These are phyloP conservation scores for Suzukiozyma palmioleophila DNA, from an alignment of 1,139 yeast species.

Conservation along the genomic window DNA sequence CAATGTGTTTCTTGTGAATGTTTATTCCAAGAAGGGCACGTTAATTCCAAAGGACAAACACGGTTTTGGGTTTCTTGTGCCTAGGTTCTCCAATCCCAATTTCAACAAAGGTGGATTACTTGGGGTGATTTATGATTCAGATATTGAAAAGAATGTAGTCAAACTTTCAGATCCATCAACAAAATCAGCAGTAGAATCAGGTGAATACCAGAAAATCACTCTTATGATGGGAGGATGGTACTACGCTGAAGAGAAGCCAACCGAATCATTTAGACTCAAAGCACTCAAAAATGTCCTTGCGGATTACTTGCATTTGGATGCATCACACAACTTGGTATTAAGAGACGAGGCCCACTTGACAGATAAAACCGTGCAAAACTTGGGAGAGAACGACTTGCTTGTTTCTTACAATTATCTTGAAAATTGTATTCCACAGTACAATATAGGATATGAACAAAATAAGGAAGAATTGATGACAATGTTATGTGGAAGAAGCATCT, in stretches of 20 bases:
- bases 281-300: constrained; percentile 45
- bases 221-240: constrained; percentile 89
- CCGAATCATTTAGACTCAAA: constrained; percentile 36
- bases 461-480: constrained; percentile 27
- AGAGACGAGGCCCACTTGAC: constrained; percentile 23
- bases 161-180: constrained; percentile 8
- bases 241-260: constrained; percentile 38
- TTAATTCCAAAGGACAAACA: constrained; percentile 42
- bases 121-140: constrained; percentile 91
- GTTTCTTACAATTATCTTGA: constrained; percentile 31
- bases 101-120: constrained; percentile 57
- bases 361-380: constrained; percentile 19
- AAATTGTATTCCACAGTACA: constrained; percentile 80
- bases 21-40: constrained; percentile 30
- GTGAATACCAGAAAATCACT: constrained; percentile 60
- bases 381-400: constrained; percentile 24
- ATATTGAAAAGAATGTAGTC: constrained; percentile 52
- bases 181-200: not conserved
- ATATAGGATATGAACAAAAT: constrained; percentile 62
- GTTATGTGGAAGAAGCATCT: constrained; percentile 40
- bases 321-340: constrained; percentile 24
- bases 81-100: constrained; percentile 34
- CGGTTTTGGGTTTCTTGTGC: constrained; percentile 91
- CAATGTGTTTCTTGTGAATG: constrained; percentile 57
- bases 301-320: constrained; percentile 46